Base-by-base conservation (phyloP, 202 grass and related monocot genomes). In the Brachypodium distachyon region DNA sequence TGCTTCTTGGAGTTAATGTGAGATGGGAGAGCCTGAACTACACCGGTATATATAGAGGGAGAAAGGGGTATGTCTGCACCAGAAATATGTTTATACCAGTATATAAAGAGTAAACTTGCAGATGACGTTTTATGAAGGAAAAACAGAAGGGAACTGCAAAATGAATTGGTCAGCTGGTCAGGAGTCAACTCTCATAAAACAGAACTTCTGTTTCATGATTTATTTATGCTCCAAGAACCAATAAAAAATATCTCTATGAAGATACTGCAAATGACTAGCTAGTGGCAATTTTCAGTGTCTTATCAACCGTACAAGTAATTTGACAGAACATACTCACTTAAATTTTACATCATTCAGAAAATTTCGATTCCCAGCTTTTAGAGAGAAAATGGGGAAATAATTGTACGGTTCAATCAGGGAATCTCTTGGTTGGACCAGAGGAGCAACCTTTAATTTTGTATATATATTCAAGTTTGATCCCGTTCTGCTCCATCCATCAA, bases 241-340 rank as follows among this genome's bases (percentile, higher is more conserved):
- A 55, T 25, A 12, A 7, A 3, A 13, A 57, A 9, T 37, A 23
- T 44, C 29, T 47, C 2, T 11, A 7, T 44, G 51, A 69, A 58
- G 27, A 71, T 70, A 67, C 49, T 29, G 37, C n/a, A 70, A 63
- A 29, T 4, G 61, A 46, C 63, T 51, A 1, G 17, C 9, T 78
- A 74, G 17, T 79, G 74, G 53, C 36, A 23, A 44, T 63, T 73
- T 75, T 68, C 14, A 22, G 58, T 63, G 36, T 26, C 64, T 52
- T 61, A 27, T 69, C 36, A 70, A n/a, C 36, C 39, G 37, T 71
- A 62, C 46, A 77, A 17, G 50, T 48, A 32, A 71, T 53, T 77
- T 75, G 76, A 88, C 61, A 55, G 37, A 62, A 76, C 67, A 70
- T 84, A 80, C 61, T 88, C 61, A 25, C 31, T 74, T 68, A 83